Evolutionary conservation across 495 filamentous ascomycete species (phyloP).

Genomic region (Usnea hakonensis): DNA sequence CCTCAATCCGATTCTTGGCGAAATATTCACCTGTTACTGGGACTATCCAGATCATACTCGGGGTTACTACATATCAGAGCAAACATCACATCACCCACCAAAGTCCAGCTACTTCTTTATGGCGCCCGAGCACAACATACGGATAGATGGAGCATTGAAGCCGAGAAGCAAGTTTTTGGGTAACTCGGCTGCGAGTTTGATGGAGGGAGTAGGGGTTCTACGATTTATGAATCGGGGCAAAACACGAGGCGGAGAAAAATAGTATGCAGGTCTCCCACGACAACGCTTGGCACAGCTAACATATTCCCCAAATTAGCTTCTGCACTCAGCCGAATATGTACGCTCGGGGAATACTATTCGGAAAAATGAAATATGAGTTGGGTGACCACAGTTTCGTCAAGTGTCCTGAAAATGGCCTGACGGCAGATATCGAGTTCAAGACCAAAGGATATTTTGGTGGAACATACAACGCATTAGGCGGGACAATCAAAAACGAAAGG

Average conservation of each 20-base stretch:
- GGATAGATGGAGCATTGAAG: slow-evolving; percentile 92
- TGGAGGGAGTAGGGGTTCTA: slow-evolving; percentile 91
- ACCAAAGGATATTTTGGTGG: slow-evolving; percentile 96
- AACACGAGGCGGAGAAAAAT: slow-evolving; percentile 67
- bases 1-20: slow-evolving; percentile 92
- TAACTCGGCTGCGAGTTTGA: slow-evolving; percentile 95
- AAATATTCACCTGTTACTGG: slow-evolving; percentile 94
- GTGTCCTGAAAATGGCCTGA: slow-evolving; percentile 77
- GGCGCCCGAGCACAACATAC: slow-evolving; percentile 87
- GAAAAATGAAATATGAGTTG: slow-evolving; percentile 99
- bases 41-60: slow-evolving; percentile 78
- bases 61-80: slow-evolving; percentile 94
- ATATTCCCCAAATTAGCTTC: slow-evolving; percentile 44
- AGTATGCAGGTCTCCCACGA: slow-evolving; percentile 48
- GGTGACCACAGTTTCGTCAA: slow-evolving; percentile 93
- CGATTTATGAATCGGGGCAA: slow-evolving; percentile 69
- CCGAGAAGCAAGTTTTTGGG: slow-evolving; percentile 95
- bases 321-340: slow-evolving; percentile 99
- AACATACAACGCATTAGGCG: slow-evolving; percentile 92
- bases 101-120: slow-evolving; percentile 99
- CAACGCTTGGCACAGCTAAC: not conserved
- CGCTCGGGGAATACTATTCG: slow-evolving; percentile 91
- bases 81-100: slow-evolving; percentile 92
- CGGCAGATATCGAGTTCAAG: slow-evolving; percentile 97
- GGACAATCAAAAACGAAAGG: slow-evolving; percentile 80